A percentile compares a stretch with the other conserved stretches of the same genome.
Conservation (phyloP, 257 asterid species). For the Solanum medicagineum region DNA sequence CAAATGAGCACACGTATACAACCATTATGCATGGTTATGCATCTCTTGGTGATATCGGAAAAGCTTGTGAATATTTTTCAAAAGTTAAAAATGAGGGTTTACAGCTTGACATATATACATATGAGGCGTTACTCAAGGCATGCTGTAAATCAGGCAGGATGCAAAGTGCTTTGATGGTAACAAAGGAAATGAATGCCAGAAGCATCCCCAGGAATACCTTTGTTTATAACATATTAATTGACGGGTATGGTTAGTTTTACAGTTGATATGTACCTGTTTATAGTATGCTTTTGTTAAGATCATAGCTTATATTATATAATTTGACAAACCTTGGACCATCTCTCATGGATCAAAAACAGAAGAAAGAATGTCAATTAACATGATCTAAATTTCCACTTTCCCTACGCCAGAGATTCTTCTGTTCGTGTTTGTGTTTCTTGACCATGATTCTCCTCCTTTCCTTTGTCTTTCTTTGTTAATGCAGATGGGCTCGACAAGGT, state of each 20-base stretch:
- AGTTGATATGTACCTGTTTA: background rate
- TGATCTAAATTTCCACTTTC: background rate
- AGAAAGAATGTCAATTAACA: background rate
- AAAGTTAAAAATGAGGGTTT: conserved; percentile 72
- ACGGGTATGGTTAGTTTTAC: conserved; percentile 48
- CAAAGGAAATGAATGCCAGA: conserved; percentile 70
- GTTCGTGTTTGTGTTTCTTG: background rate
- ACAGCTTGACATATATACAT: conserved; percentile 74
- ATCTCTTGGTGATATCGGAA: conserved; percentile 85
- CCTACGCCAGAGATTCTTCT: background rate
- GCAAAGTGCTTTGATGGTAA: conserved; percentile 97
- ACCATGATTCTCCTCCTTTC: background rate
- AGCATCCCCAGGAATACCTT: conserved; percentile 78
- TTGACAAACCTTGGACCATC: background rate
- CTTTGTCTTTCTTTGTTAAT: background rate
- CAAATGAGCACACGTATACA: conserved; percentile 86
- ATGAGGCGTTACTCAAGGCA: conserved; percentile 96
- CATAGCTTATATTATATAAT: background rate
- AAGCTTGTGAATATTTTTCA: conserved; percentile 84
- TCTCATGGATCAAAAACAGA: background rate
- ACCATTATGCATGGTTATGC: conserved; percentile 95
- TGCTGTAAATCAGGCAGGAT: conserved; percentile 98
- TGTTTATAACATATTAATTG: conserved; percentile 89
- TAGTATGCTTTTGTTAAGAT: background rate
- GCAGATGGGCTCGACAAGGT: conserved; percentile 98